These are phyloP conservation scores for Solanum ossicruentum DNA, from an alignment of 257 asterid genomes.

Conservation along the genomic window DNA sequence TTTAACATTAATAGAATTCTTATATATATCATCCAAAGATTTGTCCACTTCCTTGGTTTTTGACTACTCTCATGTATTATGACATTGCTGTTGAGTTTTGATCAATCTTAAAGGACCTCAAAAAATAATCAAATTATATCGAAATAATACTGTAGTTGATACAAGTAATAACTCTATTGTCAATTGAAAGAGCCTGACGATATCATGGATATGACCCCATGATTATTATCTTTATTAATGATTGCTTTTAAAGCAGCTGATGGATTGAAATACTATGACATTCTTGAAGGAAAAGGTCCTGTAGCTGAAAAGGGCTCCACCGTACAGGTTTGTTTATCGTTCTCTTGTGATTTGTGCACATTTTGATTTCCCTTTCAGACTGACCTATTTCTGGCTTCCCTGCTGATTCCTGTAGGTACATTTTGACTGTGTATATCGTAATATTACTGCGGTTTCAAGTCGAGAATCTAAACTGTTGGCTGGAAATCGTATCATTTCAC, in stretches of 20 bases:
- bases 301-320: slow-evolving; percentile 68
- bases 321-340: slow-evolving; percentile 46
- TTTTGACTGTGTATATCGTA: slow-evolving; percentile 84
- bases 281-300: slow-evolving; percentile 76
- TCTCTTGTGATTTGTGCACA: background rate
- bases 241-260: slow-evolving; percentile 49
- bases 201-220: background rate
- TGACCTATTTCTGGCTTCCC: slow-evolving; percentile 2
- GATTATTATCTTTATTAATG: background rate
- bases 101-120: background rate
- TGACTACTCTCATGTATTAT: background rate
- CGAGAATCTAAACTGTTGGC: slow-evolving; percentile 94
- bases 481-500: slow-evolving; percentile 83
- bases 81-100: background rate
- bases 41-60: background rate
- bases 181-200: background rate
- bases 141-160: background rate
- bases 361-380: background rate
- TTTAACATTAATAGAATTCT: background rate
- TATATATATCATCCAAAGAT: background rate
- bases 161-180: background rate
- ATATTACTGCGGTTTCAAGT: slow-evolving; percentile 89
- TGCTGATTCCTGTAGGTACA: slow-evolving; percentile 43
- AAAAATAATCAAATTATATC: background rate
- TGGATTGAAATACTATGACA: slow-evolving; percentile 77